Evolutionary conservation across 768 basidiomycete species (phyloP), one percentile per base, ranked within the genome.

Genomic region (Amanita muscaria): DNA sequence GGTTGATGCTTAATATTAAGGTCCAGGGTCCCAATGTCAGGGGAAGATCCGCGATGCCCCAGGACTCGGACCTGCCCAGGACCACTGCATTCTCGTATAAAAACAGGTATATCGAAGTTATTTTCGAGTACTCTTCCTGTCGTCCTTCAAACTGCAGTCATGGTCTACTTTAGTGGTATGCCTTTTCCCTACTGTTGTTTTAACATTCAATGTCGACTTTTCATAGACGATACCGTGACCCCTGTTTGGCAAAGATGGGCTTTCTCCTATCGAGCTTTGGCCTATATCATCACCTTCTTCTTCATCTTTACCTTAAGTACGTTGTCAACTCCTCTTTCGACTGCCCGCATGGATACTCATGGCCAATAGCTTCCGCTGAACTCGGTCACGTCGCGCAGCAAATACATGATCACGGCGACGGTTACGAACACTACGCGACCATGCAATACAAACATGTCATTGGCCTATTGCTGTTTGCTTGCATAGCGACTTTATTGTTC

Each of bases 361-460:
- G 10, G 3, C 11, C n/a, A 15, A 22, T 36, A 61, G 60, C 59
- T 14, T 55, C 46, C 40, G 51, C 53, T 24, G 53, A 59, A 37
- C 56, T 64, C 19, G 60, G 61, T 12, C 56, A 61, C 12, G 61
- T 64, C 15, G 59, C 57, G 2, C 41, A 61, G 25, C 55, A 60
- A 29, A 51, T 64, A 38, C 63, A 64, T 47, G 56, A 53, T 34
- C 56, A 57, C 22, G 63, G 63, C 1, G 54, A 59, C 23, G 44
- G 29, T 14, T 47, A 54, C 32, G 42, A 45, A 12, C 50, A 59
- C 42, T 64, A 61, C 34, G 57, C 60, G 0, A 57, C 57, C 4
- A 53, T 50, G 23, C 50, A 59, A 37, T 63, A 58, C 49, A 59
- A 60, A 47, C 57, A 64, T 48, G 47, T 45, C 31, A 46, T 64